Evolutionary conservation across 2,329 filamentous ascomycete genomes (phyloP).

Genomic region (Colletotrichum gigasporum): DNA sequence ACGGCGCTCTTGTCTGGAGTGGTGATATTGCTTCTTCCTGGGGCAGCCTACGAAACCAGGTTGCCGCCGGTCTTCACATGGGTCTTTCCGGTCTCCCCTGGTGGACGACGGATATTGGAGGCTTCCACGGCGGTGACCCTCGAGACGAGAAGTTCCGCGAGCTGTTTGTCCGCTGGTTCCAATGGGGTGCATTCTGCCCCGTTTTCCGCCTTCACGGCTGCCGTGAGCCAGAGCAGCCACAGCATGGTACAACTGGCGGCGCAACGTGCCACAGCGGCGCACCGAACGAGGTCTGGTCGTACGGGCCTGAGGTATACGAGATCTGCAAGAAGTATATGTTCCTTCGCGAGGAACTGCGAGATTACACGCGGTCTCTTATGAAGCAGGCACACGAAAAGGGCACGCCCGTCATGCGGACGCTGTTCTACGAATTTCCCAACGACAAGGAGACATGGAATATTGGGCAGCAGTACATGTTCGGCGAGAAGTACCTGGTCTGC

Average conservation of each 20-base stretch:
- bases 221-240: conserved; percentile 61
- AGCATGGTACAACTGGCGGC: conserved; percentile 32
- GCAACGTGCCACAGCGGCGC: conserved; percentile 56
- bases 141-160: conserved; percentile 66
- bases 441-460: conserved; percentile 65
- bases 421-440: conserved; percentile 71
- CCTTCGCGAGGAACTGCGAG: conserved; percentile 65
- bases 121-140: conserved; percentile 73
- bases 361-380: conserved; percentile 69
- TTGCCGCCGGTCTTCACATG: conserved; percentile 73
- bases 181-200: conserved; percentile 74
- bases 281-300: conserved; percentile 73
- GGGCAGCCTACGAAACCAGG: conserved; percentile 66
- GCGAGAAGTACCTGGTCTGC: conserved; percentile 64
- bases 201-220: conserved; percentile 75
- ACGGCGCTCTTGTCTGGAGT: conserved; percentile 72
- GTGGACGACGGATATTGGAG: conserved; percentile 78
- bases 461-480: conserved; percentile 72
- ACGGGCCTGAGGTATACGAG: conserved; percentile 66
- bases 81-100: conserved; percentile 70
- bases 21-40: conserved; percentile 74
- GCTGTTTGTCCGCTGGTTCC: conserved; percentile 74
- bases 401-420: conserved; percentile 67
- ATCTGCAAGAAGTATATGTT: conserved; percentile 69
- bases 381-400: conserved; percentile 67